These are phyloP conservation scores for Narthecium ossifragum DNA, from an alignment of 106 monocot species.

Conservation along the genomic window DNA sequence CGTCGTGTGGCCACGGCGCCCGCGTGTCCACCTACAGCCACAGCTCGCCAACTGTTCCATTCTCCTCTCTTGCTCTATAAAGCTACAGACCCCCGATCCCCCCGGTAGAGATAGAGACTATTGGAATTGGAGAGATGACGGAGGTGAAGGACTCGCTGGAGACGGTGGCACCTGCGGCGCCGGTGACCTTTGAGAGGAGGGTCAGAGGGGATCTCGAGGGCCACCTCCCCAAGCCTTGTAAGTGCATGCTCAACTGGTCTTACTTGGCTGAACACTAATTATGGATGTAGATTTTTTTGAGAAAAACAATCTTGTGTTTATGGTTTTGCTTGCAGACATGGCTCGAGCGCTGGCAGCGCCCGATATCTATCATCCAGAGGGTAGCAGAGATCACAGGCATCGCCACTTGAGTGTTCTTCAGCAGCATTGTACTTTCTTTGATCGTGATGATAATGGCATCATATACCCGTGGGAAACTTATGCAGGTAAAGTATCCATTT, in stretches of 20 bases:
- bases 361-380: conserved; percentile 53
- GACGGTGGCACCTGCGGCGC: conserved; percentile 45
- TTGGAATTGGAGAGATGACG: conserved; percentile 27
- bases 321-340: conserved; percentile 18
- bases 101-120: neutral
- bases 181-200: conserved; percentile 46
- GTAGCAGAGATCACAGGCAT: conserved; percentile 27
- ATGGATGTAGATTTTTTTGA: neutral
- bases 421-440: conserved; percentile 79
- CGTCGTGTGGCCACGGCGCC: neutral
- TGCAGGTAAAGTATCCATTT: conserved; percentile 20
- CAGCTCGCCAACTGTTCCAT: neutral
- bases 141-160: conserved; percentile 29
- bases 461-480: conserved; percentile 93
- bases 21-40: too few species aligned
- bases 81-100: neutral
- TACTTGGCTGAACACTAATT: too few species aligned
- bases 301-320: neutral
- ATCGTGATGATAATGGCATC: conserved; percentile 64
- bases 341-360: conserved; percentile 56
- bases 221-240: conserved; percentile 67
- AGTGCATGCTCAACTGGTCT: conserved; percentile 1
- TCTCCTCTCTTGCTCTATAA: neutral
- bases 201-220: conserved; percentile 48
- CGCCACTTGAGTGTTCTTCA: conserved; percentile 50